Conservation (phyloP, 345 rosid genomes). For the Camelina sativa region DNA sequence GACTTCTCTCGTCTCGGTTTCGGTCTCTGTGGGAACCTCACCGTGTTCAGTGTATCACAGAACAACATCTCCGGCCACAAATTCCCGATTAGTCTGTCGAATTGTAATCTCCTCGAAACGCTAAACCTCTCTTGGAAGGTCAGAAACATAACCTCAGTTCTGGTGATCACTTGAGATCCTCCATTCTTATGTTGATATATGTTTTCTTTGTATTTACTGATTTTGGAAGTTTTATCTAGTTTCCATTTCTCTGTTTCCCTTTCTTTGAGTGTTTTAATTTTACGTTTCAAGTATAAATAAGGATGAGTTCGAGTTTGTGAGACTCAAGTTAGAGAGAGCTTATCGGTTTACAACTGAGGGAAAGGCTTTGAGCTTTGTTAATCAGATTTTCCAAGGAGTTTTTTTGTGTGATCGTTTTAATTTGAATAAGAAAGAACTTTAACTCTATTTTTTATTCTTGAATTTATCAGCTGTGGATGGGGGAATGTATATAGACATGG, state of each 20-base stretch:
- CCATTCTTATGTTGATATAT: not conserved
- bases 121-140: conserved; percentile 66
- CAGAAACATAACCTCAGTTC: conserved; percentile 43
- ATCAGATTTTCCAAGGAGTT: not conserved
- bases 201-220: conserved; percentile 1
- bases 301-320: conserved; percentile 13
- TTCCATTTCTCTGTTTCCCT: not conserved
- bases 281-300: not conserved
- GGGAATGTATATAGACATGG: conserved; percentile 32
- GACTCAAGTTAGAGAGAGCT: not conserved
- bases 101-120: conserved; percentile 63
- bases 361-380: conserved; percentile 7
- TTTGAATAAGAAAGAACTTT: conserved; percentile 16
- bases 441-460: conserved; percentile 7
- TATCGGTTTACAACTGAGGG: not conserved
- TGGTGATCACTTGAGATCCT: conserved; percentile 41
- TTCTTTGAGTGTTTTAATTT: not conserved
- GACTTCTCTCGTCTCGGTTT: conserved; percentile 61
- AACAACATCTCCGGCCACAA: conserved; percentile 61
- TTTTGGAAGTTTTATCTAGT: not conserved
- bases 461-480: conserved; percentile 16
- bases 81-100: conserved; percentile 56
- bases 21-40: conserved; percentile 67
- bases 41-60: conserved; percentile 56
- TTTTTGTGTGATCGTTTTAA: not conserved